Conservation (phyloP, 1,284 basidiomycete species). For the Sporisorium graminicola region DNA sequence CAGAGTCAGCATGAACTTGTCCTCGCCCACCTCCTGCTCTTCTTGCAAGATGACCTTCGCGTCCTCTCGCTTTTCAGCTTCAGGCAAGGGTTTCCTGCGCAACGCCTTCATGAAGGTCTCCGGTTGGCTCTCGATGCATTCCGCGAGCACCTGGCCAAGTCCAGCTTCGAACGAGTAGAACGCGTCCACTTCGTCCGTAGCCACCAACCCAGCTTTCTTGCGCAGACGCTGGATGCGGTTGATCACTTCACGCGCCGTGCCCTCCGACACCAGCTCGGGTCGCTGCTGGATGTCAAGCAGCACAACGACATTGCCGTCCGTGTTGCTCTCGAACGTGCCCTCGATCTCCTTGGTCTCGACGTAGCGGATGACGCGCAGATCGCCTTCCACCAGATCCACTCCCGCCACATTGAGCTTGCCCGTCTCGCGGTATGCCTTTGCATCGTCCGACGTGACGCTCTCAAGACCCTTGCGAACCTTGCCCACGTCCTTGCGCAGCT, state of each 20-base stretch:
- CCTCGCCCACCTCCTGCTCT: slow-evolving; percentile 87
- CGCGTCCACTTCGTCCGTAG: slow-evolving; percentile 92
- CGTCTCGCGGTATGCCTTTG: slow-evolving; percentile 82
- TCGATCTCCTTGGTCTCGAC: slow-evolving; percentile 76
- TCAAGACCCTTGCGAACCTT: slow-evolving; percentile 92
- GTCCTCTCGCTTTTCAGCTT: slow-evolving; percentile 70
- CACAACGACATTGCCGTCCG: slow-evolving; percentile 94
- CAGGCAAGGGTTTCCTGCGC: slow-evolving; percentile 72
- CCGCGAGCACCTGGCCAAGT: slow-evolving; percentile 74
- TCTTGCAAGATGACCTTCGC: slow-evolving; percentile 79
- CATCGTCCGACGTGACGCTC: slow-evolving; percentile 81
- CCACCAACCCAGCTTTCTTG: slow-evolving; percentile 93
- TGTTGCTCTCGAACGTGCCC: slow-evolving; percentile 82
- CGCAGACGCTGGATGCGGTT: slow-evolving; percentile 95
- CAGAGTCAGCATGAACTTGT: slow-evolving; percentile 76
- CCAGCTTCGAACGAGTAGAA: slow-evolving; percentile 86
- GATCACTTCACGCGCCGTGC: slow-evolving; percentile 88
- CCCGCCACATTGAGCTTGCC: slow-evolving; percentile 89
- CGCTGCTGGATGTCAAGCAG: slow-evolving; percentile 89
- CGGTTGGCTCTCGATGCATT: slow-evolving; percentile 79
- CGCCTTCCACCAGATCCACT: slow-evolving; percentile 88
- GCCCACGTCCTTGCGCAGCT: slow-evolving; percentile 91
- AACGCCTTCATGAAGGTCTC: slow-evolving; percentile 84
- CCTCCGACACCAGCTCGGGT: slow-evolving; percentile 87
- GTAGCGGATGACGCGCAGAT: slow-evolving; percentile 89